phyloP scores from a whole-genome alignment of 129 eudicot species.

The Sambucus nigra region DNA sequence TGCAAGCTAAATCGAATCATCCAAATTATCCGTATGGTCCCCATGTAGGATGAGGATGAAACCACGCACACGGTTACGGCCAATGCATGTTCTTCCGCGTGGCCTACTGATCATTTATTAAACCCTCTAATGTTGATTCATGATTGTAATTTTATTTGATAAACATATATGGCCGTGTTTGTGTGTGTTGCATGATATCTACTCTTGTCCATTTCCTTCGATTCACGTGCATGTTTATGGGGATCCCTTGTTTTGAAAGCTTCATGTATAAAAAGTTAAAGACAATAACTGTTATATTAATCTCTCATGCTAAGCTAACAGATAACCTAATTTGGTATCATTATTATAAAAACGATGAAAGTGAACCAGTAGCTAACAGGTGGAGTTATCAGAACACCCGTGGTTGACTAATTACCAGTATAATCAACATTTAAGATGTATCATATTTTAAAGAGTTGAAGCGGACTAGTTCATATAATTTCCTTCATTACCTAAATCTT shows the following conservation, averaged over 20 bases:
- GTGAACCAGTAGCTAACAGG: no score
- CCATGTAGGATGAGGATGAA: background rate
- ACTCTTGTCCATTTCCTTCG: background rate
- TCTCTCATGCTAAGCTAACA: background rate
- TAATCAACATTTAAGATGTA: no score
- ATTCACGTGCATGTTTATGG: background rate
- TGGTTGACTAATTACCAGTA: no score
- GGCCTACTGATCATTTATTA: background rate
- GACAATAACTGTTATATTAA: no score
- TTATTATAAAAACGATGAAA: background rate
- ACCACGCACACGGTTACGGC: slow-evolving; percentile 2
- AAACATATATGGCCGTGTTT: no score
- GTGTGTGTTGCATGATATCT: background rate
- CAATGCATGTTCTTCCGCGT: background rate
- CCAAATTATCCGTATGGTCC: background rate
- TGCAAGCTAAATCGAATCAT: background rate
- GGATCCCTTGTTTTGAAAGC: background rate
- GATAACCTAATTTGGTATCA: background rate
- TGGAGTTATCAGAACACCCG: no score
- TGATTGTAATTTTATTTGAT: no score
- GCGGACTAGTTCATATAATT: no score
- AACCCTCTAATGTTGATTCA: no score
- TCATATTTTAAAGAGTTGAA: no score
- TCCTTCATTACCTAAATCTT: no score
- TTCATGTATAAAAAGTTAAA: background rate